Conservation (phyloP, 352 stramenopile species). For the Globisporangium splendens region DNA sequence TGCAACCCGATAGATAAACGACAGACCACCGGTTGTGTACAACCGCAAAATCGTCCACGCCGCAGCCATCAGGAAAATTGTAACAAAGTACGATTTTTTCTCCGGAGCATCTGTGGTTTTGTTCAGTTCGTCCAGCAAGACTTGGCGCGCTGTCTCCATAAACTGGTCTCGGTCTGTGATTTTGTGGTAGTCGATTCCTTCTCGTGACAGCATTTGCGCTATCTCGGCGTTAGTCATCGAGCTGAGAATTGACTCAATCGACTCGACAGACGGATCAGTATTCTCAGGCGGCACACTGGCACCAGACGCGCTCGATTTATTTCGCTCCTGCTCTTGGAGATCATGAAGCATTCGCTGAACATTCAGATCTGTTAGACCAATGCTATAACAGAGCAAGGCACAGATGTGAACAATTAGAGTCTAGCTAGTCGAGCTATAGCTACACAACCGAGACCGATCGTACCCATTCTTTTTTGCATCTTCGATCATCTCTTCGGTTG, state of each 20-base stretch:
- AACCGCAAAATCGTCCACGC: slow-evolving; percentile 66
- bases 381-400: slow-evolving; percentile 27
- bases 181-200: slow-evolving; percentile 77
- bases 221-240: slow-evolving; percentile 77
- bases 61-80: slow-evolving; percentile 51
- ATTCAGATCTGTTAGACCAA: slow-evolving; percentile 67
- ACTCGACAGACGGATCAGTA: slow-evolving; percentile 23
- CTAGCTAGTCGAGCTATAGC: not conserved
- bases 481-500: slow-evolving; percentile 71
- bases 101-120: slow-evolving; percentile 11
- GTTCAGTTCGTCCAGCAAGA: slow-evolving; percentile 57
- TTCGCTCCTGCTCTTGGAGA: slow-evolving; percentile 66
- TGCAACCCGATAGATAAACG: slow-evolving; percentile 8
- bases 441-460: not conserved
- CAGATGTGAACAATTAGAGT: not conserved
- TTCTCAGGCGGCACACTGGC: slow-evolving; percentile 7
- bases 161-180: slow-evolving; percentile 73
- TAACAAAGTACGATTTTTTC: slow-evolving; percentile 47
- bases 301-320: slow-evolving; percentile 22
- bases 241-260: slow-evolving; percentile 67
- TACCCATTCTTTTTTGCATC: slow-evolving; percentile 77
- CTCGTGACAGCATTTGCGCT: slow-evolving; percentile 44
- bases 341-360: slow-evolving; percentile 82
- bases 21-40: slow-evolving; percentile 64
- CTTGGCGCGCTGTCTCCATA: slow-evolving; percentile 65